Evolutionary conservation across 164 flowering plant species (phyloP), one percentile per base, ranked within the genome.

Genomic region (Vitis amurensis): DNA sequence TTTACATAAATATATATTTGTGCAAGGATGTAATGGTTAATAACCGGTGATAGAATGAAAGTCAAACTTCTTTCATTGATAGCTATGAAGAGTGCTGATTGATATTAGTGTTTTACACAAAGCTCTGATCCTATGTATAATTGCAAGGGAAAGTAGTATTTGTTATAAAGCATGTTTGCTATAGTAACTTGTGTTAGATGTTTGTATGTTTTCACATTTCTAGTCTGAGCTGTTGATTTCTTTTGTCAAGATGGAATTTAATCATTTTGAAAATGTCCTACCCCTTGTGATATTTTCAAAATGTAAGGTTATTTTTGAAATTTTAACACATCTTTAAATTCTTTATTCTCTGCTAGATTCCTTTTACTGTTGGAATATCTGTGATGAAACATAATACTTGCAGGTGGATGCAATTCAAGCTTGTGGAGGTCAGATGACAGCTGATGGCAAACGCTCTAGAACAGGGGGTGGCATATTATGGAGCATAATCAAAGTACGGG

Each of bases 341-440:
- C 44, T 15, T 62, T 16, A 16, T 37, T 27, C 37, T 23, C 30
- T 23, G 3, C 44, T 19, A 8, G n/a, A 29, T 30, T 23, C 69
- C 3, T 64, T 23, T 4, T 19, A 9, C 4, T 9, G 17, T 59
- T 15, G 31, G 48, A 55, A 60, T 69, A 29, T 59, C 15, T 51
- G 59, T 61, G 3, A 27, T 56, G 37, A 57, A 19, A 23, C 61
- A 23, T 57, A 23, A 19, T 61, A 70, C 8, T 68, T 81, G 73
- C 89, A 96, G 98, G 97, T 93, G 70, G 88, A 91, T 74, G 95
- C 91, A 53, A 76, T 96, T 76, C 93, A 93, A 79, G 82, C 88
- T 61, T 91, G 97, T 80, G 97, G 99, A 67, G 99, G 99, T 69
- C 99, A 91, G 82, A 85, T 80, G 92, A 93, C 97, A 69, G 85